Base-by-base conservation (phyloP, 2,329 filamentous ascomycete genomes). In the Trichoderma sp. region DNA sequence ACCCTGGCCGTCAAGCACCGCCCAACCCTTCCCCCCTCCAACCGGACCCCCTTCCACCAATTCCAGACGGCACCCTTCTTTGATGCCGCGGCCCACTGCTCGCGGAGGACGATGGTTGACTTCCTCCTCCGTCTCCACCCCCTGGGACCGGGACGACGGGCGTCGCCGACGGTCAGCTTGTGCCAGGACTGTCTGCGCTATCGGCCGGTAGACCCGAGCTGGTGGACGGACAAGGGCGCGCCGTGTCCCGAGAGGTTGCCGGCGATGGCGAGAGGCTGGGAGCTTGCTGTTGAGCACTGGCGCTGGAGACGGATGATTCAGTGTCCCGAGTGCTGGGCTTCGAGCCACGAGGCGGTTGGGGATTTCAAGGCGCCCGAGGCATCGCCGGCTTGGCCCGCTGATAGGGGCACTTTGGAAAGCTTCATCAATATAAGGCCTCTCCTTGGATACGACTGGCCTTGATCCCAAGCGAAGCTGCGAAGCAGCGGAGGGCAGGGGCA, bases 311-410 rank as follows among this genome's bases (percentile, higher is more conserved):
- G 15, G 30, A 34, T 50, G n/a, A n/a, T 39, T 17, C 57, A 50
- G 9, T 60, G 45, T n/a, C 57, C 57, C 5, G 57, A 50, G 28
- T 60, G 57, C n/a, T 60, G 57, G 57, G 48, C 48, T 50, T 48
- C 28, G 7, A n/a, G 50, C 19, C 57, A 60, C 28, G 41, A 24
- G 39, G 14, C 41, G 14, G 17, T n/a, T 19, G 34, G 2, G 12
- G 34, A 10, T 39, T 39, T 39, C 34, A 10, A 39, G 34, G 34
- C 34, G 14, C 3, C 2, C 34, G 34, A 39, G 12, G 34, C 1
- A 39, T 39, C 34, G 3, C 12, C 34, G 14, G 34, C 34, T 39
- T 39, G 34, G 34, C 34, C 34, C 5, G 34, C 34, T 39, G 34
- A 10, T 5, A 39, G 12, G 12, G 34, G 34, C 34, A 5, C 34